Evolutionary conservation across 192 early-diverging fungal species (phyloP), one percentile per base, ranked within the genome.

Genomic region (Umbelopsis sp.): DNA sequence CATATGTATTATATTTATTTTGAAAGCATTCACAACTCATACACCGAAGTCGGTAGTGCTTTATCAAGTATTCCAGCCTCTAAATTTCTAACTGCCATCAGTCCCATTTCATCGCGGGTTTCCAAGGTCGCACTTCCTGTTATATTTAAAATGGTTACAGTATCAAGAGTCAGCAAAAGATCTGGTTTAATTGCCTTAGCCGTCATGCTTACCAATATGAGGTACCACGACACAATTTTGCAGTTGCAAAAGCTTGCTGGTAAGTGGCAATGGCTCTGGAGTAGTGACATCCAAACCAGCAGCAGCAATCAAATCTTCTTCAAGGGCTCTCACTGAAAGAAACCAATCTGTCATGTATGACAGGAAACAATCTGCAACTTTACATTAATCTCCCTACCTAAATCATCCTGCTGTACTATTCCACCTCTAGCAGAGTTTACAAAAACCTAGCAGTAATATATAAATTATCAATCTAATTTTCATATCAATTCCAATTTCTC

Each of bases 281-380:
- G 88, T 89, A 0, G 92, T 95, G 10, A 96, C 94, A 78, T 97
- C 94, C 65, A 96, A 74, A n/a, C 92, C 95, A 4, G 89, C 92
- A 25, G 83, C 85, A 6, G 86, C 91, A 52, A 95, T 77, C 38
- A 69, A 51, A 0, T 82, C 80, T 12, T 83, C 81, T 31, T 86
- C 77, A 52, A 97, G 75, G 10, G 93, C 93, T 4, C 74, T 74
- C 22, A 89, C 81, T 71, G 94, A 72, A 69, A 12, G 41, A 24
- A 65, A n/a, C 41, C 14, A 8, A 10, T n/a, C 16, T 29, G 32
- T 49, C n/a, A 66, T 0, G 38, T 5, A 6, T 5, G 38, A 41
- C 38, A 41, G 38, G 5, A 6, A 41, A 6, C 38, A 41, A 1
- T 41, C 5, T 11, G 38, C 12, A 41, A 1, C 7, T 11, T 41